Evolutionary conservation across 1,284 basidiomycete genomes (phyloP).

Genomic region (Marasmius oreades): DNA sequence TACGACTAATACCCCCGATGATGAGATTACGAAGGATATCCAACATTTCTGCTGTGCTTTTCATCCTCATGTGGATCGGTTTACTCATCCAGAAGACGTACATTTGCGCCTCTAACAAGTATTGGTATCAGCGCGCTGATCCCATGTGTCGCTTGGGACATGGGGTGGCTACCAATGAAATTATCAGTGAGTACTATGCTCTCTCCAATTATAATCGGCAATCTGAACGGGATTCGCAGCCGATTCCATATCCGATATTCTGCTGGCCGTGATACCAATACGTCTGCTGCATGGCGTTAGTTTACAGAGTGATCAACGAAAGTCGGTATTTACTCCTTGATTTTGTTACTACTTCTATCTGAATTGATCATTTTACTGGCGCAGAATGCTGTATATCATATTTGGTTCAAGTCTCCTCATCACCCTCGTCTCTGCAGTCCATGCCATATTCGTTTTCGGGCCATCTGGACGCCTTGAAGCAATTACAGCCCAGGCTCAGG

Average conservation of each 20-base stretch:
- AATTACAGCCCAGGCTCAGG: constrained; percentile 14
- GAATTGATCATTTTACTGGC: not conserved
- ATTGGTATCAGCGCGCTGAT: constrained; percentile 20
- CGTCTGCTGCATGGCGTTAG: constrained; percentile 23
- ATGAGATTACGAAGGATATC: constrained; percentile 20
- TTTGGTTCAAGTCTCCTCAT: constrained; percentile 13
- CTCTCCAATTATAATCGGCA: not conserved
- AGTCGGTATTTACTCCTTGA: not conserved
- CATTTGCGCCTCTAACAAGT: constrained; percentile 20
- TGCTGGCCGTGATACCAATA: constrained; percentile 23
- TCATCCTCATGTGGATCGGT: constrained; percentile 24
- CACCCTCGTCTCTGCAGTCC: constrained; percentile 10
- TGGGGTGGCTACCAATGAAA: constrained; percentile 22
- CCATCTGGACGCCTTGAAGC: constrained; percentile 14
- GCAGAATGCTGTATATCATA: constrained; percentile 13
- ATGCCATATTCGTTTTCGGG: constrained; percentile 13
- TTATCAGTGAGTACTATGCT: constrained; percentile 22
- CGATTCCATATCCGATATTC: constrained; percentile 24
- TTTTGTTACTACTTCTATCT: not conserved
- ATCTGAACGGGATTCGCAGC: constrained; percentile 14
- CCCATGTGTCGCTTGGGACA: constrained; percentile 26
- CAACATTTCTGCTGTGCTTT: constrained; percentile 16
- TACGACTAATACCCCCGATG: constrained; percentile 24
- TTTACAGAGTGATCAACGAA: constrained; percentile 12
- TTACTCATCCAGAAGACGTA: constrained; percentile 22